phyloP scores from a whole-genome alignment of 805 yeast species.

The Wickerhamomyces tratensis region DNA sequence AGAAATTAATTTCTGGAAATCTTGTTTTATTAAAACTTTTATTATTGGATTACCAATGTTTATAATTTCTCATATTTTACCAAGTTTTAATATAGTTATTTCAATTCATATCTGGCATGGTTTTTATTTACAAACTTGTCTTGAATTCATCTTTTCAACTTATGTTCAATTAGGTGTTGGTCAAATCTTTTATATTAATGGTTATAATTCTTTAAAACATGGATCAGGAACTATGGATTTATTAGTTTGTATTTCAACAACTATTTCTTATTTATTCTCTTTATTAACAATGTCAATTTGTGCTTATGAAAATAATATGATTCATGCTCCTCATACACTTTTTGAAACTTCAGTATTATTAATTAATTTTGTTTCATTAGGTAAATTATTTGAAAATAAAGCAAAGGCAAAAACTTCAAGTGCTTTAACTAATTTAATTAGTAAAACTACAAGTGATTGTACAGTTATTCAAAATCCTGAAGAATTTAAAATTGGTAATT shows the following conservation, averaged over 20 bases:
- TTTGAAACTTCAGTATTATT: conserved; percentile 88
- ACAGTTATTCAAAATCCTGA: conserved; percentile 40
- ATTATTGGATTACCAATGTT: conserved; percentile 57
- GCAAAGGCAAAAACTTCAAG: conserved; percentile 93
- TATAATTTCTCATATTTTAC: conserved; percentile 35
- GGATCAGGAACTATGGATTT: conserved; percentile 88
- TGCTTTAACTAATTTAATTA: conserved; percentile 72
- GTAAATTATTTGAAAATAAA: conserved; percentile 83
- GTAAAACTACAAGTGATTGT: conserved; percentile 74
- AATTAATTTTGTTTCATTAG: conserved; percentile 73
- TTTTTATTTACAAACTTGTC: conserved; percentile 48
- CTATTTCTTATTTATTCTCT: conserved; percentile 71
- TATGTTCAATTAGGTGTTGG: conserved; percentile 67
- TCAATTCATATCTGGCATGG: conserved; percentile 38
- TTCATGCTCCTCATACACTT: conserved; percentile 52
- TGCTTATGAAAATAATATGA: conserved; percentile 28
- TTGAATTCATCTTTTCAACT: conserved; percentile 47
- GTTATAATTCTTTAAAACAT: conserved; percentile 56
- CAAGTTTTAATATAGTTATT: conserved; percentile 22
- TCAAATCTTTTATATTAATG: conserved; percentile 50
- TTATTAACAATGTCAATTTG: conserved; percentile 46
- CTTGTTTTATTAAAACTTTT: conserved; percentile 41
- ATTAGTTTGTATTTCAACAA: conserved; percentile 72
- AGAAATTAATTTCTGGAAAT: conserved; percentile 67
- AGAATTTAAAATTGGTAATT: conserved; percentile 2